phyloP scores from a whole-genome alignment of 148 eudicot genomes.

The Camellia japonica region DNA sequence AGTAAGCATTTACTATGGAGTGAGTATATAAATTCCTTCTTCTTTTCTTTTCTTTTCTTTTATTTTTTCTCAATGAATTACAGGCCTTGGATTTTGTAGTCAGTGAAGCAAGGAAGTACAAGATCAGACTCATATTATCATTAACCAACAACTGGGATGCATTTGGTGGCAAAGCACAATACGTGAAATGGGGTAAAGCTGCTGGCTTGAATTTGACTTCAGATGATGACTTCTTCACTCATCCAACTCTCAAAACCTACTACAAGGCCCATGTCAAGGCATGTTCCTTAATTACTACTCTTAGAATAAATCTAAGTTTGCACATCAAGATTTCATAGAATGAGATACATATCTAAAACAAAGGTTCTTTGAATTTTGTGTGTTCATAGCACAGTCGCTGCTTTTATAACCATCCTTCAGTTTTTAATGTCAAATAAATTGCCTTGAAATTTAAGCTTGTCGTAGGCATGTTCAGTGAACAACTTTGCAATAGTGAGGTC shows the following conservation, averaged over 20 bases:
- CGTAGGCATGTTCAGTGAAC: not conserved
- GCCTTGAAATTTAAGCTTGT: not conserved
- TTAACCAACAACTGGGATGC: conserved; percentile 85
- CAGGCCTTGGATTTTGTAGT: conserved; percentile 94
- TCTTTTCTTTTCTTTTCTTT: too few species aligned
- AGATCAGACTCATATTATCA: conserved; percentile 76
- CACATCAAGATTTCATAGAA: too few species aligned
- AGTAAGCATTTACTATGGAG: too few species aligned
- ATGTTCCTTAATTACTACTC: conserved; percentile 15
- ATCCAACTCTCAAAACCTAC: conserved; percentile 58
- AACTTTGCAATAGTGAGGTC: not conserved
- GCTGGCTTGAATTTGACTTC: conserved; percentile 64
- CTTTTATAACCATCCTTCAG: conserved; percentile 1
- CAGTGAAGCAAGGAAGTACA: conserved; percentile 79
- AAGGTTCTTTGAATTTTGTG: too few species aligned
- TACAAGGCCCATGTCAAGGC: conserved; percentile 76
- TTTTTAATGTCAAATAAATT: not conserved
- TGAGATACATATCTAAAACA: too few species aligned
- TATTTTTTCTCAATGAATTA: not conserved
- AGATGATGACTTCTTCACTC: conserved; percentile 71
- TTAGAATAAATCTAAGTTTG: too few species aligned
- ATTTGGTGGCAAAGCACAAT: conserved; percentile 86
- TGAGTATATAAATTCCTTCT: not conserved
- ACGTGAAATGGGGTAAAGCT: conserved; percentile 88
- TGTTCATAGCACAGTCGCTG: not conserved